These are phyloP conservation scores for Cryptococcus sp. DNA, from an alignment of 1,284 basidiomycete species.

Conservation along the genomic window DNA sequence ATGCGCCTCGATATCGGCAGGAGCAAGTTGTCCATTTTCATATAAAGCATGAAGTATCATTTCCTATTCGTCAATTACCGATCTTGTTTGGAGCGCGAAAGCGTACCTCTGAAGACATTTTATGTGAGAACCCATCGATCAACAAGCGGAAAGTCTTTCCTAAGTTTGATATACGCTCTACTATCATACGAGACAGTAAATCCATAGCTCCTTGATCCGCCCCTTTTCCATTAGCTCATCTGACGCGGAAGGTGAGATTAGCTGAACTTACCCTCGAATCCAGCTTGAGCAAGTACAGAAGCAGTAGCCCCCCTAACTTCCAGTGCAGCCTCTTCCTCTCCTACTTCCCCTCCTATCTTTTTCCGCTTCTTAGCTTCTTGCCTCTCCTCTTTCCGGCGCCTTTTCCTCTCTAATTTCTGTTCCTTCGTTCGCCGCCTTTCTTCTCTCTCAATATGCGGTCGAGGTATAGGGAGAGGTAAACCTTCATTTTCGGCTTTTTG, in stretches of 20 bases:
- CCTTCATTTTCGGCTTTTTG: conserved; percentile 38
- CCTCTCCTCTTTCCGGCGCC: conserved; percentile 18
- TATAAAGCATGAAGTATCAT: conserved; percentile 85
- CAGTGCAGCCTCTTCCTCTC: conserved; percentile 36
- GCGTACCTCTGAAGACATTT: conserved; percentile 75
- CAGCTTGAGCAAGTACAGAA: conserved; percentile 76
- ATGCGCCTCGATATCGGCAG: conserved; percentile 76
- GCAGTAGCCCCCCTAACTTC: conserved; percentile 44
- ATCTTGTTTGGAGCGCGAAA: neutral
- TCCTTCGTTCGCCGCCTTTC: conserved; percentile 6
- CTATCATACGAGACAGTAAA: conserved; percentile 71
- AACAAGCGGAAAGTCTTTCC: conserved; percentile 79
- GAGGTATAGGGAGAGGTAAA: conserved; percentile 22
- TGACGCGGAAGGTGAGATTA: conserved; percentile 4
- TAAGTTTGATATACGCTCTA: conserved; percentile 78
- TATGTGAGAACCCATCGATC: conserved; percentile 70
- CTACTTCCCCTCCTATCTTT: conserved; percentile 36
- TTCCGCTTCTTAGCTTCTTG: conserved; percentile 20
- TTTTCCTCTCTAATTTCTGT: conserved; percentile 16
- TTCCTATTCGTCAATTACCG: conserved; percentile 56
- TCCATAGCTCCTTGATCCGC: conserved; percentile 63
- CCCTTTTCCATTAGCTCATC: conserved; percentile 30
- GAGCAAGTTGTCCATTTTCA: conserved; percentile 72
- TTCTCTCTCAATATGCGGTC: conserved; percentile 16
- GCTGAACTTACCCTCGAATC: conserved; percentile 71